Base-by-base conservation (phyloP, 176 grass and related monocot species). In the Ananas comosus region DNA sequence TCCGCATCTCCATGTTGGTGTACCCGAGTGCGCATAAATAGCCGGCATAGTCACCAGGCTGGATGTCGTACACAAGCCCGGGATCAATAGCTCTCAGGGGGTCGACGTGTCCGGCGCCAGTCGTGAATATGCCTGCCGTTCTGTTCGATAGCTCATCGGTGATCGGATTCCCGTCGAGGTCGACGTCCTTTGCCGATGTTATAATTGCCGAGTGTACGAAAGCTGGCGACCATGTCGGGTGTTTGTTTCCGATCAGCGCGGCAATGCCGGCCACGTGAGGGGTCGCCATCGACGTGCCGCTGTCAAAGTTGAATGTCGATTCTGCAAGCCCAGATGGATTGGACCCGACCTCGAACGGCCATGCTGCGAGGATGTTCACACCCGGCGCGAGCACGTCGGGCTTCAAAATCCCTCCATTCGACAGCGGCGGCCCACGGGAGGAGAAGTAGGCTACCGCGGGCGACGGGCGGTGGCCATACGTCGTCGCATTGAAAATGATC, bases 261-360 rank as follows among this genome's bases (percentile, higher is more conserved):
- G 51, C 82, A 69, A 86, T 7, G 33, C 89, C 89, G 14, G 73
- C n/a, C 63, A 88, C 51, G 76, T 92, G 89, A 2, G 89, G 89
- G 33, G 85, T 75, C 3, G 89, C 82, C 89, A 92, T 92, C 49
- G 89, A 92, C 51, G 89, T 92, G 73, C 89, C 89, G 9, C 80
- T 82, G 22, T 70, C 3, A n/a, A 92, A 59, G 48, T 80, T 83
- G 73, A 83, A 92, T 64, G 33, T 51, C 23, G 69, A 19, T 4
- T 11, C 50, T 19, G 2, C 8, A 2, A 53, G 63, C 1, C 3
- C 67, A 0, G 77, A 12, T 3, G 84, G 80, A 17, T 78, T 67
- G 19, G 25, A 12, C 17, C 65, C 24, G 13, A 59, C 66, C 11
- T 53, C 42, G 50, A 9, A 78, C 1, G 85, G 85, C 85, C 82